These are phyloP conservation scores for Suhomyces sp. DNA, from an alignment of 805 yeast species.

Conservation along the genomic window DNA sequence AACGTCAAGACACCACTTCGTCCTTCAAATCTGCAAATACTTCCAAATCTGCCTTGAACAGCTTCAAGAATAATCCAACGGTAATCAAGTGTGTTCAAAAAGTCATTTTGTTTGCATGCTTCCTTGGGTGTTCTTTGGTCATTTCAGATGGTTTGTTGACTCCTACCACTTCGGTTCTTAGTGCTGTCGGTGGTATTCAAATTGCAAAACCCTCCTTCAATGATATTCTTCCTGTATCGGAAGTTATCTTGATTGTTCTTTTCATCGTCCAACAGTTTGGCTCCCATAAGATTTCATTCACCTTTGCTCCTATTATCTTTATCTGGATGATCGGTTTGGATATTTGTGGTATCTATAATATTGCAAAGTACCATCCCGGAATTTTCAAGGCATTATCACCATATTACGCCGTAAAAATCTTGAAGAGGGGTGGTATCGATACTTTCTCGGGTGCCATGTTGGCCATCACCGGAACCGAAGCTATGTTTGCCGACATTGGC, in stretches of 20 bases:
- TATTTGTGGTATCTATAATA: slow-evolving; percentile 46
- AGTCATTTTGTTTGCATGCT: slow-evolving; percentile 38
- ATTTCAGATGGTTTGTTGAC: slow-evolving; percentile 60
- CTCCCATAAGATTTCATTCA: slow-evolving; percentile 43
- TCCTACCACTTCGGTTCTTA: slow-evolving; percentile 60
- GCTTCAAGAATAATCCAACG: slow-evolving; percentile 19
- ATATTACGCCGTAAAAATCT: slow-evolving; percentile 45
- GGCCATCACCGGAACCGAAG: slow-evolving; percentile 58
- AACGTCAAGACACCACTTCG: slow-evolving; percentile 38
- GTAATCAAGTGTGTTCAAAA: slow-evolving; percentile 28
- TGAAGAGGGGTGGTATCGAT: slow-evolving; percentile 40
- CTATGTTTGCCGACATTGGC: slow-evolving; percentile 63
- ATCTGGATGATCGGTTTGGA: slow-evolving; percentile 49
- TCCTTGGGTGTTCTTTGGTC: slow-evolving; percentile 55
- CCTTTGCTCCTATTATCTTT: slow-evolving; percentile 54
- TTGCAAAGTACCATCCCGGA: slow-evolving; percentile 38
- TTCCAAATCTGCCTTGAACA: slow-evolving; percentile 10
- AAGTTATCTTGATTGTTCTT: slow-evolving; percentile 43
- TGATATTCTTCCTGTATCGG: slow-evolving; percentile 48
- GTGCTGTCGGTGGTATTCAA: slow-evolving; percentile 56
- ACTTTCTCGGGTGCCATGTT: slow-evolving; percentile 51
- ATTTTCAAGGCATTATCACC: slow-evolving; percentile 52
- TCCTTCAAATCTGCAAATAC: slow-evolving; percentile 19
- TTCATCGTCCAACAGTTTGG: slow-evolving; percentile 51
- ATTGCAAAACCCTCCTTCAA: slow-evolving; percentile 47